Evolutionary conservation across 495 filamentous ascomycete species (phyloP).

Genomic region (Xylaria intraflava): DNA sequence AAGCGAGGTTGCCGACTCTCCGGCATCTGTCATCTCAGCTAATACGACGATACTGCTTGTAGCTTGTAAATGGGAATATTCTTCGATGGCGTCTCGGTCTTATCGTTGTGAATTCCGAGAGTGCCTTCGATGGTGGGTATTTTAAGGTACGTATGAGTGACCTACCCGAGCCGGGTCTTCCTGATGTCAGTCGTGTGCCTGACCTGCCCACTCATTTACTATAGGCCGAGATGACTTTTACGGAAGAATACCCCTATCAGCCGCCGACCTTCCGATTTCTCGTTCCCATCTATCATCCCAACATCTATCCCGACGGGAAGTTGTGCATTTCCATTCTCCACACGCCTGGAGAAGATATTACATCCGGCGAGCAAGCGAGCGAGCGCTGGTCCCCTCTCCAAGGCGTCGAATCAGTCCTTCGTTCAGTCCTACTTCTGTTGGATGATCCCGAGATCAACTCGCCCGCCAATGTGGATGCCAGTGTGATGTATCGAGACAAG

Average conservation of each 20-base stretch:
- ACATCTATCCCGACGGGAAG: conserved; percentile 83
- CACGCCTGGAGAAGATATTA: conserved; percentile 80
- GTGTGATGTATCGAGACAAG: conserved; percentile 73
- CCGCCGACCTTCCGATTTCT: conserved; percentile 91
- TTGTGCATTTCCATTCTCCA: conserved; percentile 97
- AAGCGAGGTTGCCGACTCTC: conserved; percentile 22
- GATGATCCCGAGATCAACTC: conserved; percentile 91
- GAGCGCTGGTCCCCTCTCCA: conserved; percentile 94
- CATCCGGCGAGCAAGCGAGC: conserved; percentile 78
- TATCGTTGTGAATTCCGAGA: conserved; percentile 87
- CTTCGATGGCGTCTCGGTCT: conserved; percentile 82
- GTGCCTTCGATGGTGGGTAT: conserved; percentile 86
- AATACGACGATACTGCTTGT: neutral
- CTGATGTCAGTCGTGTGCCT: neutral
- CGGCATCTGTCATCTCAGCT: conserved; percentile 9
- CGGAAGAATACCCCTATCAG: conserved; percentile 79
- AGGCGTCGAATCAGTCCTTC: conserved; percentile 86
- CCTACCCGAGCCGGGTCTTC: neutral
- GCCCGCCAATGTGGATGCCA: conserved; percentile 91
- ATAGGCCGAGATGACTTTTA: conserved; percentile 76
- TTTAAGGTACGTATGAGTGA: conserved; percentile 51
- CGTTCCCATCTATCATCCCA: conserved; percentile 77
- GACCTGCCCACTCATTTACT: neutral
- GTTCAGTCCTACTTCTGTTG: conserved; percentile 86
- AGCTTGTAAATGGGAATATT: conserved; percentile 70